Base-by-base conservation (phyloP, 768 basidiomycete species). In the Leucogyrophana mollusca region DNA sequence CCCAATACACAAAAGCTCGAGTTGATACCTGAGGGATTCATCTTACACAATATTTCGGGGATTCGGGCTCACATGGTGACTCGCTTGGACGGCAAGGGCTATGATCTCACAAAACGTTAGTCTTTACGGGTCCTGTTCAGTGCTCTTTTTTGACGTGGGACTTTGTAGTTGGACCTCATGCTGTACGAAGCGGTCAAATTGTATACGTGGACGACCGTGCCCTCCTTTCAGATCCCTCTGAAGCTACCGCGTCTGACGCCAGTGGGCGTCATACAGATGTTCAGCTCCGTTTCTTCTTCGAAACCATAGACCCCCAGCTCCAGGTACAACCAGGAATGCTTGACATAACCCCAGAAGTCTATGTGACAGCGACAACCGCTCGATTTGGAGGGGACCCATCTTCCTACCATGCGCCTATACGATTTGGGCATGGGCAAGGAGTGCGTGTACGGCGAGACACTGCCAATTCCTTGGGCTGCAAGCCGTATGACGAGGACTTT, bases 61-160 rank as follows among this genome's bases (percentile, higher is more conserved):
- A 76, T 96, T 38, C 79, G 89, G 30, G 77, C 83, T 2, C 83
- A 83, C 50, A 83, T 94, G 16, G 83, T 90, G 18, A 85, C 80
- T 58, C 76, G 91, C 21, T 61, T 93, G 43, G 93, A 94, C 55
- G 85, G 85, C 10, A 83, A 75, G 54, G 93, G 93, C 7, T 95
- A 92, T 55, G 90, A 95, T 55, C 76, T 97, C 43, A 77, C 86
- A 25, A 90, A 82, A 71, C 69, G 94, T 94, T 55, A 58, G 86
- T 64, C 16, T 30, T 34, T 38, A 50, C 9, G 24, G 9, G 36
- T 41, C 30, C 2, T 23, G 25, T 40, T 20, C 20, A 42, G 32
- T 55, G 38, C 56, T 23, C n/a, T 37, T 22, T 21, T 7, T 48
- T 11, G 34, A 46, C 27, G 37, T 49, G 39, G 3, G 23, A 37